Evolutionary conservation across 768 basidiomycete genomes (phyloP).

Genomic region (Russula compacta): DNA sequence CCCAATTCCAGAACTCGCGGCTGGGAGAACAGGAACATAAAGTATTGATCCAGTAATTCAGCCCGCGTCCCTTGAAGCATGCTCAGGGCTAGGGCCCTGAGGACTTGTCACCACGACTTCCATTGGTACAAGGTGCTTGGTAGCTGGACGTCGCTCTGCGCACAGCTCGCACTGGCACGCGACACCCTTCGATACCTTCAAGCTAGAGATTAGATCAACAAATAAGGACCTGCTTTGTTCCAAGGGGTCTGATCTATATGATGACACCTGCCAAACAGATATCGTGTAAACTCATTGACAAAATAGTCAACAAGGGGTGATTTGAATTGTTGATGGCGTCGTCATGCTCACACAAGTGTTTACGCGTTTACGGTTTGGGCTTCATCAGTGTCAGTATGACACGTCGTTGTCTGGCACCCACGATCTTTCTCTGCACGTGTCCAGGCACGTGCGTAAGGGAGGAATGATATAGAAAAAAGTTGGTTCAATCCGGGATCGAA

Average conservation of each 20-base stretch:
- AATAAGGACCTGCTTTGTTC: neutral
- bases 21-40: neutral
- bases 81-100: neutral
- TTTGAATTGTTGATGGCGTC: neutral
- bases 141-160: neutral
- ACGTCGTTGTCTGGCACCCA: neutral
- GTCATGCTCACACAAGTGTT: neutral
- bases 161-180: neutral
- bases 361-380: no score
- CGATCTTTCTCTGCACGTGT: neutral
- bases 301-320: neutral
- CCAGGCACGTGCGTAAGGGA: neutral
- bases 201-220: neutral
- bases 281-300: no score
- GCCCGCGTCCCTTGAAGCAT: neutral
- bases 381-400: neutral
- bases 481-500: conserved; percentile 24
- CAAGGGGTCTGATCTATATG: no score
- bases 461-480: neutral
- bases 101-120: no score
- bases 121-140: neutral
- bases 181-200: neutral
- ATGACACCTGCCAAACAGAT: no score
- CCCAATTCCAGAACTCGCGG: neutral
- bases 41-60: neutral